Evolutionary conservation across 2,329 filamentous ascomycete genomes (phyloP).

Genomic region (Aspergillus tubingensis): DNA sequence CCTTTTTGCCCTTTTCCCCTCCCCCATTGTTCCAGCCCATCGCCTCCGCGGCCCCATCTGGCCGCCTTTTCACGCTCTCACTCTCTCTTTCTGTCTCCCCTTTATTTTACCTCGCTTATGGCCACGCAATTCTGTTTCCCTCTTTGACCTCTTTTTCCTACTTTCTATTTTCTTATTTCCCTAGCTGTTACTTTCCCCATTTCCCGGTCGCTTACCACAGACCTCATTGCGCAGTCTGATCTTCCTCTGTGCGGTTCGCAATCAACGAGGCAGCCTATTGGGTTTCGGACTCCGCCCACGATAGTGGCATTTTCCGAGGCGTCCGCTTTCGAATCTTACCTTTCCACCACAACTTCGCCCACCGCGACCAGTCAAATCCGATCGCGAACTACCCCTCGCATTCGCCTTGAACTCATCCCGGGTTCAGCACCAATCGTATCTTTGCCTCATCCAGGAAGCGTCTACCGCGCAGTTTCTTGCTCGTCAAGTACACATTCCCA

Average conservation of each 20-base stretch:
- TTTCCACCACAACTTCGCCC: conserved; percentile 9
- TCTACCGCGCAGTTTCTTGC: not conserved
- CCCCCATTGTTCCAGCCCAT: conserved; percentile 14
- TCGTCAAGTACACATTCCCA: not conserved
- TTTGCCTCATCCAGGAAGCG: not conserved
- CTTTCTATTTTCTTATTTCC: conserved; percentile 2
- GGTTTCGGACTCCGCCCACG: conserved; percentile 22
- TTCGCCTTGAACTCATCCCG: not conserved
- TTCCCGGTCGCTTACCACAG: conserved; percentile 17
- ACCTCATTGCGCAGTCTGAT: conserved; percentile 20
- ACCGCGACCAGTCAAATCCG: conserved; percentile 10
- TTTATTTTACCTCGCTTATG: conserved; percentile 23
- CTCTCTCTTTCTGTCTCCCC: conserved; percentile 6
- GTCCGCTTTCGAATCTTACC: conserved; percentile 24
- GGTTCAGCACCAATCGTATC: conserved; percentile 3
- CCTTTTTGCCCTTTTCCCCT: conserved; percentile 6
- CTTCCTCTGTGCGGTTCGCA: conserved; percentile 18
- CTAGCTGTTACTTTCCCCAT: not conserved
- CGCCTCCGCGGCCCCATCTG: conserved; percentile 20
- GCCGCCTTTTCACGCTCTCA: conserved; percentile 4
- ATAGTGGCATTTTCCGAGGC: conserved; percentile 24
- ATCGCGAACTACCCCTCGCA: conserved; percentile 16
- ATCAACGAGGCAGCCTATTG: conserved; percentile 20
- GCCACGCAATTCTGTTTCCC: conserved; percentile 19
- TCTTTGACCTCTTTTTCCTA: conserved; percentile 6